Conservation (phyloP, 306 rosid species). For the Prunus campanulata region DNA sequence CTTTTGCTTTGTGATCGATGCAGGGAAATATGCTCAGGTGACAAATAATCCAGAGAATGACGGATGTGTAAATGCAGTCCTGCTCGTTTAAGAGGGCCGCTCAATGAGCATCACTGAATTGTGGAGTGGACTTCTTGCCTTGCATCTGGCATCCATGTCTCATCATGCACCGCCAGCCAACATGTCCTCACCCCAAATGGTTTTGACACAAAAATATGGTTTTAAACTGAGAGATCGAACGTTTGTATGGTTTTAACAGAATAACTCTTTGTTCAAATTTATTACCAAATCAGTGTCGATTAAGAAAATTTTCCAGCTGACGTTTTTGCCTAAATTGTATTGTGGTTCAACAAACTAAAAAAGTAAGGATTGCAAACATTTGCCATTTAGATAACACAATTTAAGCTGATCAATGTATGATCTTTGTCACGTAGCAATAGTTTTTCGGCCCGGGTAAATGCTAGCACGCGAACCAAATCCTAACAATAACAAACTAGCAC, state of each 20-base stretch:
- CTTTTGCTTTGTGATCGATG: slow-evolving; percentile 20
- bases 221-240: not conserved
- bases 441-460: too few species aligned
- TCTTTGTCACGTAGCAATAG: too few species aligned
- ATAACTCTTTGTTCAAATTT: not conserved
- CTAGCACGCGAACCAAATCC: too few species aligned
- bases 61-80: slow-evolving; percentile 83
- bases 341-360: not conserved
- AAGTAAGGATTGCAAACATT: not conserved
- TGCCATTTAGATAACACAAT: too few species aligned
- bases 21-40: slow-evolving; percentile 96
- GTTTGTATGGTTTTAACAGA: not conserved
- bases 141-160: not conserved
- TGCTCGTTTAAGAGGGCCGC: slow-evolving; percentile 59
- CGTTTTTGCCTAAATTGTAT: not conserved
- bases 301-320: not conserved
- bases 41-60: slow-evolving; percentile 93
- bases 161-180: not conserved
- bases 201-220: not conserved
- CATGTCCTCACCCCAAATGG: not conserved
- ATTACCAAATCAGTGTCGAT: not conserved
- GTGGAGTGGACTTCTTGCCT: not conserved
- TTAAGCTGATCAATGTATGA: too few species aligned
- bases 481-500: too few species aligned
- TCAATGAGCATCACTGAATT: not conserved